Evolutionary conservation across 2,329 filamentous ascomycete species (phyloP), one percentile per base, ranked within the genome.

Genomic region (Magnaporthiopsis incrustans): DNA sequence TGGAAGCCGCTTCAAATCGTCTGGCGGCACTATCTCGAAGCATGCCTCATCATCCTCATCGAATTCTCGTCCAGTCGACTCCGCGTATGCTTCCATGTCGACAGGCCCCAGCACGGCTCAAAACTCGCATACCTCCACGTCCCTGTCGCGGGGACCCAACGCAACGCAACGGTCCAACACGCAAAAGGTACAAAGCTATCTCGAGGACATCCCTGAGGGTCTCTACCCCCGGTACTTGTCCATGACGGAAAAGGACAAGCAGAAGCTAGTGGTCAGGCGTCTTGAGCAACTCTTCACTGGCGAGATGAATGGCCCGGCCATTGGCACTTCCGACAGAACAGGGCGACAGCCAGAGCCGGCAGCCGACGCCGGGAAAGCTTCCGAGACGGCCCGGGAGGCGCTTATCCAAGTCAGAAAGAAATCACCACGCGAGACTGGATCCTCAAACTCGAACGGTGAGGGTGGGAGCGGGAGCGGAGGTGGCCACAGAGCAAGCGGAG

Each of bases 271-370:
- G 0, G 91, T 94, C 2, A 83, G 85, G 63, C 83, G 90, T 2
- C 74, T 96, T 7, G 91, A 96, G 70, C 89, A 93, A 67, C 81
- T 96, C 1, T 96, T 95, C 67, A 92, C 90, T 0, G 91, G 91
- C 3, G 90, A 88, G 70, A 79, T 82, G 25, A 75, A 73, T 4
- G 77, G 77, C 5, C 75, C 62, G 10, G 32, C 61, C 8, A 63
- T 58, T 18, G 78, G 71, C 72, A 79, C 75, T 60, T 68, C 44
- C 70, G 67, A 53, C 72, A 67, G 18, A 71, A 66, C 59, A 74
- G 60, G 8, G 57, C 64, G 12, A 63, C 67, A 64, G n/a, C 59
- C 61, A 3, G 63, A 64, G 38, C 59, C 63, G 27, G 44, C 15
- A 50, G 15, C 64, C 63, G 50, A 67, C 22, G 68, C 61, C 59